A percentile compares a stretch with the other conserved stretches of the same genome.
These are phyloP conservation scores for Perilla frutescens DNA, from an alignment of 257 asterid species.

Conservation along the genomic window DNA sequence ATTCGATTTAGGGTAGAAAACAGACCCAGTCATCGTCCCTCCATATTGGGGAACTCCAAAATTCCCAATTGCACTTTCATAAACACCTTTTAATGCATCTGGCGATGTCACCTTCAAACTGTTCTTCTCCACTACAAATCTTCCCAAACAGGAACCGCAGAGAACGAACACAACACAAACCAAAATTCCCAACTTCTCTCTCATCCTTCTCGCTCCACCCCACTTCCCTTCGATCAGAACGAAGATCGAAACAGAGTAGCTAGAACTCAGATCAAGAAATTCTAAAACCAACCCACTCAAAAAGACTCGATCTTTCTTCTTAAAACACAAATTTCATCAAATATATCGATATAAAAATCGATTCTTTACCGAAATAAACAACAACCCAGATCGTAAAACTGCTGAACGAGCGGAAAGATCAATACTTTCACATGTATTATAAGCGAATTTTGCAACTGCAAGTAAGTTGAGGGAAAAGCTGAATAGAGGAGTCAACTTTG, in stretches of 20 bases:
- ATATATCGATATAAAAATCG: not conserved
- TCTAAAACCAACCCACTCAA: not conserved
- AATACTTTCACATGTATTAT: not conserved
- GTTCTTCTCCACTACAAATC: slow-evolving; percentile 96
- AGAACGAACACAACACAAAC: slow-evolving; percentile 55
- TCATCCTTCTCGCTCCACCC: slow-evolving; percentile 47
- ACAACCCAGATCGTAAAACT: slow-evolving; percentile 35
- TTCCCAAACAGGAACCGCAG: slow-evolving; percentile 62
- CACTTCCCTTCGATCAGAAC: slow-evolving; percentile 32
- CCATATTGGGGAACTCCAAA: slow-evolving; percentile 97
- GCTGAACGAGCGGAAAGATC: slow-evolving; percentile 35
- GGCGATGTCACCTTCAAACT: slow-evolving; percentile 89
- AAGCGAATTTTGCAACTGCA: slow-evolving; percentile 17
- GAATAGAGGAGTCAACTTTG: slow-evolving; percentile 34
- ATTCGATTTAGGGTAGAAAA: slow-evolving; percentile 77
- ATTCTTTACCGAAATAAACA: not conserved
- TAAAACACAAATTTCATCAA: slow-evolving; percentile 19
- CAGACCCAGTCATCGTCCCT: slow-evolving; percentile 83
- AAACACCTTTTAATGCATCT: slow-evolving; percentile 60
- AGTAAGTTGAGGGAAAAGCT: not conserved
- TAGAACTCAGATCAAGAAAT: slow-evolving; percentile 29
- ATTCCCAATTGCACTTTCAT: slow-evolving; percentile 96
- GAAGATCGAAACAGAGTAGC: slow-evolving; percentile 15
- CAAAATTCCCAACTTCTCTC: slow-evolving; percentile 46
- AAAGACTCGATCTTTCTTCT: slow-evolving; percentile 28